Base-by-base conservation (phyloP, 1,284 basidiomycete species). In the Spongispora temasekensis region DNA sequence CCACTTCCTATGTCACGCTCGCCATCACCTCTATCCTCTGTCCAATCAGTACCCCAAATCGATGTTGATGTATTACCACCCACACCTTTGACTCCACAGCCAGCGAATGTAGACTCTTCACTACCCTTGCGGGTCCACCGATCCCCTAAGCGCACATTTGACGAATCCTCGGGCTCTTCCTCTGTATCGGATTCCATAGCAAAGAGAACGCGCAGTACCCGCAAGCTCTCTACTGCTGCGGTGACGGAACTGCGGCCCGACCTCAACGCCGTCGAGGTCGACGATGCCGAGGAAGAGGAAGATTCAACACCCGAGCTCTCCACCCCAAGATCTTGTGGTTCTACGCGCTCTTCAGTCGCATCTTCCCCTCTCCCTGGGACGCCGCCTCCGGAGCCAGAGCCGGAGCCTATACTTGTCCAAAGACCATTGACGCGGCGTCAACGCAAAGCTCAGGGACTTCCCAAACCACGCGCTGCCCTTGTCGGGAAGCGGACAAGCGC, bases 61-160 rank as follows among this genome's bases (percentile, higher is more conserved):
- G 70, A 71, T 65, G 61, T 67, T 56, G 74, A 75, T 63, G 58
- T 67, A 62, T 63, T 64, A 63, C 75, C 64, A 52, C 68, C 66
- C 56, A 68, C 70, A 42, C 70, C 67, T 64, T 55, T 69, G 56
- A 56, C 54, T 27, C 31, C 67, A 42, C 61, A 62, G 42, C 61
- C 67, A 25, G 42, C 30, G 46, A 58, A 57, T 58, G 55, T 58
- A 59, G 61, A 60, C 65, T 67, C 66, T 71, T 76, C 65, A 69
- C 65, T 65, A 67, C 67, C 62, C 67, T 64, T 68, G 32, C 73
- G 79, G 53, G 63, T 74, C 64, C 75, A 79, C 61, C 72, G 73
- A 48, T 86, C 85, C 13, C 89, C 88, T 28, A 90, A 90, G 73
- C 82, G 88, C 35, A 81, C 86, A 0, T 88, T 89, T 66, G 87